phyloP scores from a whole-genome alignment of 1,284 basidiomycete genomes.

The Tylopilus sp. region DNA sequence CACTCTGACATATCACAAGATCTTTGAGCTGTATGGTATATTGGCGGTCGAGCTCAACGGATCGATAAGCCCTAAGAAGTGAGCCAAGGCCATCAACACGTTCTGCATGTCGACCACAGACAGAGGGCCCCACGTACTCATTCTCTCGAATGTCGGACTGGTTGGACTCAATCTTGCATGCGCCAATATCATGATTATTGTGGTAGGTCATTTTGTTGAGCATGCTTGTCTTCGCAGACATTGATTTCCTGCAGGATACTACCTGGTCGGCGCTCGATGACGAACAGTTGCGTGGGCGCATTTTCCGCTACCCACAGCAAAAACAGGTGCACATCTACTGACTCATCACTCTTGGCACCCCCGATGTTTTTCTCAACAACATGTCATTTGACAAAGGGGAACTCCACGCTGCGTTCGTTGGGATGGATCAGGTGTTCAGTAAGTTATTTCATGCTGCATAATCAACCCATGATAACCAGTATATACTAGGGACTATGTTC shows the following conservation, averaged over 20 bases:
- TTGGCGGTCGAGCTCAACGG: constrained; percentile 21
- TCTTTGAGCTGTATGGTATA: constrained; percentile 16
- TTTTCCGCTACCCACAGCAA: constrained; percentile 18
- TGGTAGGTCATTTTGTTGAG: constrained; percentile 20
- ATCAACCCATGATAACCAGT: no score
- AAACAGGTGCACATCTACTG: constrained; percentile 23
- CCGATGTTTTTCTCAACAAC: neutral
- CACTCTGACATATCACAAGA: no score
- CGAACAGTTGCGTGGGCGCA: constrained; percentile 13
- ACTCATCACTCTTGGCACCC: neutral
- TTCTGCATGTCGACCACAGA: constrained; percentile 13
- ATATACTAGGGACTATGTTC: no score
- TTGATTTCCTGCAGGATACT: constrained; percentile 14
- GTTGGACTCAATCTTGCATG: constrained; percentile 32
- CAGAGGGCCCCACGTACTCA: constrained; percentile 14
- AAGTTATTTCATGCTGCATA: no score
- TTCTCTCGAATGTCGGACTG: constrained; percentile 30
- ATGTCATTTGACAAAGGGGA: no score
- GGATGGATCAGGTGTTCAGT: no score
- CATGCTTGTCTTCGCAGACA: no score
- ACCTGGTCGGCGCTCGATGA: constrained; percentile 23
- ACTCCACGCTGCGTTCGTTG: no score
- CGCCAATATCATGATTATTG: constrained; percentile 32
- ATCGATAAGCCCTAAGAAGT: neutral
- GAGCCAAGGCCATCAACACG: neutral